Base-by-base conservation (phyloP, 495 filamentous ascomycete species). In the Xylaria nigripes region DNA sequence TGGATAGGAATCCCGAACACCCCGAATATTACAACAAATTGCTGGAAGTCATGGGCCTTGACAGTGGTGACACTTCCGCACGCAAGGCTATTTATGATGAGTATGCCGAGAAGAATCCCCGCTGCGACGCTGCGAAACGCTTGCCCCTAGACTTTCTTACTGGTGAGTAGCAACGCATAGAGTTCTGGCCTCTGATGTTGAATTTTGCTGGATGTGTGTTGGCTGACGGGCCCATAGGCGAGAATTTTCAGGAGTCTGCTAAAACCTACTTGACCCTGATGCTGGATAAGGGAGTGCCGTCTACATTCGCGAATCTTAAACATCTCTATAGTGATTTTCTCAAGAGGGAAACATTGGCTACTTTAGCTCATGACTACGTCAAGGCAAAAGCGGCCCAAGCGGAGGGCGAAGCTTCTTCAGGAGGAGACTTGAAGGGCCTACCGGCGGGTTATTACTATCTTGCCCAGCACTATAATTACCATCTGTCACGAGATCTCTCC, bases 241-340 rank as follows among this genome's bases (percentile, higher is more conserved):
- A 91, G 21, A 80, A 86, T 7, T 99, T 97, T 70, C 81, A 78
- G 60, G 68, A 83, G 61, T 84, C 88, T 18, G 90, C 85, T 18
- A 87, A 92, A 66, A 66, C 70, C 9, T 99, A 99, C 63, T 68
- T 99, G 51, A 76, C 84, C 57, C 79, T 86, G 4, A 90, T 95
- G 88, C 77, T 99, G 25, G 83, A 86, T 63, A 97, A 92, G 70
- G 94, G 94, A n/a, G 87, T 97, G 16, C 92, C 94, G 6, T 97
- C 93, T 0, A 86, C 89, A 2, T 97, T 99, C 67, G 89, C 89
- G 4, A 97, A 97, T 69, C 78, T 99, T 56, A 99, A 97, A 74
- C 77, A 89, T 42, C 78, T 99, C 18, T 97, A 96, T 70, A 73
- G 74, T 21, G 85, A 92, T 64, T 44, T 78, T 1, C 75, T 71